These are phyloP conservation scores for Botrytis byssoidea DNA, from an alignment of 2,329 filamentous ascomycete species.

Conservation along the genomic window DNA sequence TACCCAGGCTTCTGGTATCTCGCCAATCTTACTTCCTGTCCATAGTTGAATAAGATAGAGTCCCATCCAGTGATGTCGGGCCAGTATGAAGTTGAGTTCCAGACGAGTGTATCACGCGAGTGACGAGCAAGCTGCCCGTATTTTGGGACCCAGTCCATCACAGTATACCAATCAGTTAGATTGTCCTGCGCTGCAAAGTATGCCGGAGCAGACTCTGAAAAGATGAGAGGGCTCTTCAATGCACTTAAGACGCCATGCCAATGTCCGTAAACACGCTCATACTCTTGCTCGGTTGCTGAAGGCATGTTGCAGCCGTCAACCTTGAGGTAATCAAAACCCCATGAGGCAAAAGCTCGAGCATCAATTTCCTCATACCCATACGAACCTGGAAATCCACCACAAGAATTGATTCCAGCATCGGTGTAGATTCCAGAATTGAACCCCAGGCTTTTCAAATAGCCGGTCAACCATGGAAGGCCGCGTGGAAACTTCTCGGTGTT, in stretches of 20 bases:
- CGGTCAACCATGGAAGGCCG: slow-evolving; percentile 55
- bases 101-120: slow-evolving; percentile 38
- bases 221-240: slow-evolving; percentile 37
- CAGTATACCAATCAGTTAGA: slow-evolving; percentile 44
- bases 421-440: slow-evolving; percentile 65
- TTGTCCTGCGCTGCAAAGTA: slow-evolving; percentile 50
- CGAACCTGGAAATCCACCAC: slow-evolving; percentile 57
- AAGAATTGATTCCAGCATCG: slow-evolving; percentile 47
- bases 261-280: slow-evolving; percentile 42
- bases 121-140: slow-evolving; percentile 42
- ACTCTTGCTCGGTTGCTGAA: slow-evolving; percentile 40
- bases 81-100: slow-evolving; percentile 33
- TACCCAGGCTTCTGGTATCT: slow-evolving; percentile 42
- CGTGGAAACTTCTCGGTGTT: slow-evolving; percentile 55
- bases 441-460: slow-evolving; percentile 55
- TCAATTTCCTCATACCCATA: slow-evolving; percentile 58
- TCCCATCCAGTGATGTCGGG: slow-evolving; percentile 42
- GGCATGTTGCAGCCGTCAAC: slow-evolving; percentile 55
- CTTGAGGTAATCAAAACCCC: slow-evolving; percentile 60
- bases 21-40: slow-evolving; percentile 38
- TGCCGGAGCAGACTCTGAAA: slow-evolving; percentile 43
- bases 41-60: slow-evolving; percentile 50
- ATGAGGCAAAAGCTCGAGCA: slow-evolving; percentile 51
- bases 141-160: slow-evolving; percentile 46
- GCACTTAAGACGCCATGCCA: slow-evolving; percentile 44